phyloP scores from a whole-genome alignment of 352 stramenopile species.

The Phytophthora pisi region DNA sequence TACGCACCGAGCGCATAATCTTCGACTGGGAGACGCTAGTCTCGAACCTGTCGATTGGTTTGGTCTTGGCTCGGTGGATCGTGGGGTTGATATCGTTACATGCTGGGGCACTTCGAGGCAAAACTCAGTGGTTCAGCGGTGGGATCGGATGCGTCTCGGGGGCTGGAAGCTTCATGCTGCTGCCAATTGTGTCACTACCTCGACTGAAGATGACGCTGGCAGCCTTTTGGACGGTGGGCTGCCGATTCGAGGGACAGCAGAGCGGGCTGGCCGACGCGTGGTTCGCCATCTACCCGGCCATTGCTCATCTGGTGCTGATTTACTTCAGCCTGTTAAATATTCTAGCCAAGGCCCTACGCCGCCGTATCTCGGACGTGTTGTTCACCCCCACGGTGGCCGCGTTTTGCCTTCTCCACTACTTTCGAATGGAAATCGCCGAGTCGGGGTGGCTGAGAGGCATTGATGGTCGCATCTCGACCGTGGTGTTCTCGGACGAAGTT shows the following conservation, averaged over 20 bases:
- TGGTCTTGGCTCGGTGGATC: not conserved
- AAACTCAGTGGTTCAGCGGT: slow-evolving; percentile 3
- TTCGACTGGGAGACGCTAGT: slow-evolving; percentile 6
- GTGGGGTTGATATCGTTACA: not conserved
- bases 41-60: not conserved
- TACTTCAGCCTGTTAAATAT: slow-evolving; percentile 43
- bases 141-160: not conserved
- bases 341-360: slow-evolving; percentile 21
- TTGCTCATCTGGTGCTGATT: slow-evolving; percentile 19
- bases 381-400: slow-evolving; percentile 33
- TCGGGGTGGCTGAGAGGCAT: slow-evolving; percentile 16
- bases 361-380: slow-evolving; percentile 31
- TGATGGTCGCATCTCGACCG: slow-evolving; percentile 30
- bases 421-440: slow-evolving; percentile 12
- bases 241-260: slow-evolving; percentile 41
- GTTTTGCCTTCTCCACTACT: slow-evolving; percentile 29
- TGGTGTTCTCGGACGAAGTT: slow-evolving; percentile 39
- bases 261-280: slow-evolving; percentile 26
- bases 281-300: slow-evolving; percentile 40
- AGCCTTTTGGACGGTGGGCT: slow-evolving; percentile 11
- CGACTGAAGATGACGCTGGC: slow-evolving; percentile 6
- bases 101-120: not conserved
- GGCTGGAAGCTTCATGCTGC: not conserved
- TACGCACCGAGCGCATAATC: not conserved
- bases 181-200: slow-evolving; percentile 8